Evolutionary conservation across 345 rosid species (phyloP).

Genomic region (Brassica incana): DNA sequence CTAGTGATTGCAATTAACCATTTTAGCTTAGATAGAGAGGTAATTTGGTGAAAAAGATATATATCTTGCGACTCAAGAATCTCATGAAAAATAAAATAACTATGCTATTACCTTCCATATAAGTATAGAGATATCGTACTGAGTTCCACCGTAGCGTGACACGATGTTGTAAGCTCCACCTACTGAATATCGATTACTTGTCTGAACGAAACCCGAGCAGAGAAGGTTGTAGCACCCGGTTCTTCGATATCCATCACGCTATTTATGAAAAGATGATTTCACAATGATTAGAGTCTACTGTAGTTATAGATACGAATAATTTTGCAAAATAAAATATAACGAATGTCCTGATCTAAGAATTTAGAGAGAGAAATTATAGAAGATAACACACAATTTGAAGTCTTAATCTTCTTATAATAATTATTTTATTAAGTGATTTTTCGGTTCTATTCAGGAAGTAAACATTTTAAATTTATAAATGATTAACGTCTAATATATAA

Average conservation of each 20-base stretch:
- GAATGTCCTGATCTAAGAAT: background rate
- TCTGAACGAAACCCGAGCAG: slow-evolving; percentile 70
- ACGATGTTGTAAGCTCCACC: slow-evolving; percentile 60
- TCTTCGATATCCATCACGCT: slow-evolving; percentile 63
- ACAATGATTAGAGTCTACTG: background rate
- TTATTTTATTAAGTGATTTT: background rate
- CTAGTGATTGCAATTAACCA: slow-evolving; percentile 30
- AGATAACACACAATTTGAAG: background rate
- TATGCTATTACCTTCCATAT: slow-evolving; percentile 54
- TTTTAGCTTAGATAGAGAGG: background rate
- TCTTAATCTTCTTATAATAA: background rate
- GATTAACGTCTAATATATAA: background rate
- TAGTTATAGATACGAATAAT: background rate
- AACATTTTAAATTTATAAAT: background rate
- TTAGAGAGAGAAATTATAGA: background rate
- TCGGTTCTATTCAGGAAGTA: background rate
- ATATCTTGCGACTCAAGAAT: background rate
- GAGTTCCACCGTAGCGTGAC: slow-evolving; percentile 48
- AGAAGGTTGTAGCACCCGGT: slow-evolving; percentile 72
- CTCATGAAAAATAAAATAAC: background rate
- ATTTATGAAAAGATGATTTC: background rate
- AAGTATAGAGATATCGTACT: slow-evolving; percentile 55
- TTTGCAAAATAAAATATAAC: background rate
- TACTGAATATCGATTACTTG: slow-evolving; percentile 52
- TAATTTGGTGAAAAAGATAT: slow-evolving; percentile 2